These are phyloP conservation scores for Trichoderma virens DNA, from an alignment of 495 filamentous ascomycete species.

Conservation along the genomic window DNA sequence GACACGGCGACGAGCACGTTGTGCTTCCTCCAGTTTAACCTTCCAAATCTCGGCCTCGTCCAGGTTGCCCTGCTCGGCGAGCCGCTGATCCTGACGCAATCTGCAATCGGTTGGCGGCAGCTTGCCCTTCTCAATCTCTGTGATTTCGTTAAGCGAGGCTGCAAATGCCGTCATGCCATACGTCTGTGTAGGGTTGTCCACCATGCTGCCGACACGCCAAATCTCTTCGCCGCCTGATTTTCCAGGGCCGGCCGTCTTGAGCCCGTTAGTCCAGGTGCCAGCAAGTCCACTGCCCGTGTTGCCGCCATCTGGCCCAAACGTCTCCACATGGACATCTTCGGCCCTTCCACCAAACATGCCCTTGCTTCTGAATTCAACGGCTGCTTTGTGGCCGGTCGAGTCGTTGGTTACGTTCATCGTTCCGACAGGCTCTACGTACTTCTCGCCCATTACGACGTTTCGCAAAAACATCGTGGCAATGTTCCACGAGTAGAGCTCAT, in stretches of 20 bases:
- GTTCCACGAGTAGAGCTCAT: conserved; percentile 78
- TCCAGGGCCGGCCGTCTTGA: conserved; percentile 54
- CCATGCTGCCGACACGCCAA: conserved; percentile 71
- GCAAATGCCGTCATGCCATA: conserved; percentile 89
- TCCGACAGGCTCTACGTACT: conserved; percentile 93
- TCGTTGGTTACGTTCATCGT: conserved; percentile 78
- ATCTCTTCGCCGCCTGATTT: conserved; percentile 51
- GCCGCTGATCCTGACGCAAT: conserved; percentile 85
- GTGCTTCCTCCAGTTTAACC: conserved; percentile 72
- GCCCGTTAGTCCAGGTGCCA: conserved; percentile 77
- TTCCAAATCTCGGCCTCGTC: conserved; percentile 83
- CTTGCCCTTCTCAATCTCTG: conserved; percentile 60
- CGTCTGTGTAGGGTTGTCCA: conserved; percentile 62
- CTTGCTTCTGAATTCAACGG: conserved; percentile 79
- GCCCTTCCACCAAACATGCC: conserved; percentile 94
- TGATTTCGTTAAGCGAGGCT: conserved; percentile 80
- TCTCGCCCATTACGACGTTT: conserved; percentile 96
- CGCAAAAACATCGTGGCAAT: conserved; percentile 82
- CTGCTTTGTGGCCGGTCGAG: conserved; percentile 66
- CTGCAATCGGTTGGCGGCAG: conserved; percentile 75
- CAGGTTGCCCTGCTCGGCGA: conserved; percentile 71
- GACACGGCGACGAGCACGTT: conserved; percentile 64
- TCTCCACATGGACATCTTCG: conserved; percentile 76
- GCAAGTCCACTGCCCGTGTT: conserved; percentile 53
- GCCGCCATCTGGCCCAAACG: conserved; percentile 55